Evolutionary conservation across 169 alveolate genomes (phyloP).

Genomic region (Miamiensis avidus): DNA sequence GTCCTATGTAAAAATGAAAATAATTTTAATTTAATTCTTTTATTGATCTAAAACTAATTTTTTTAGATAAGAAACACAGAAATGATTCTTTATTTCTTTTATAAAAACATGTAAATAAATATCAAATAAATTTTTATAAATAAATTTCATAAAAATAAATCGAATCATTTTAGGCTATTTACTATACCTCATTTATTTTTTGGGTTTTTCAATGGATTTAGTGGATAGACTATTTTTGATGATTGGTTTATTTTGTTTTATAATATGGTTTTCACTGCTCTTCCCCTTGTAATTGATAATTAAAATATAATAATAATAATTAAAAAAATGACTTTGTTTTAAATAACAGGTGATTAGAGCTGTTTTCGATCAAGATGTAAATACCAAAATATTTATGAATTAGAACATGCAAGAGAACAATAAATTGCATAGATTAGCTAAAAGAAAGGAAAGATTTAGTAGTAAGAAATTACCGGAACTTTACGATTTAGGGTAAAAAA

Average conservation of each 20-base stretch:
- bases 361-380: conserved; percentile 73
- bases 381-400: conserved; percentile 38
- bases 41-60: too few relatives aligned
- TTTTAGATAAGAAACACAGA: conserved; percentile 86
- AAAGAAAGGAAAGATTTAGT: conserved; percentile 17
- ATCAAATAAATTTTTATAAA: too few relatives aligned
- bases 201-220: conserved; percentile 90
- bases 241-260: conserved; percentile 86
- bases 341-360: conserved; percentile 47
- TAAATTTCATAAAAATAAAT: neutral
- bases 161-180: conserved; percentile 74
- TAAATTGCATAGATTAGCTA: neutral
- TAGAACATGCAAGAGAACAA: neutral
- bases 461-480: conserved; percentile 47
- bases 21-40: too few relatives aligned
- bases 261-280: conserved; percentile 83
- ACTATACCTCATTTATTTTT: conserved; percentile 93
- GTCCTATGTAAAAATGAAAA: conserved; percentile 61
- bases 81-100: conserved; percentile 95
- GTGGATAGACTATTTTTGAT: conserved; percentile 90
- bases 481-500: conserved; percentile 62
- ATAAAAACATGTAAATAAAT: conserved; percentile 89
- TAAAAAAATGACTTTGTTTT: too few relatives aligned
- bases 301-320: too few relatives aligned
- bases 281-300: conserved; percentile 49